Percentiles rank a stretch among this genome's conserved stretches.
These are phyloP conservation scores for Cucumis hystrix DNA, from an alignment of 306 rosid genomes.

Conservation along the genomic window DNA sequence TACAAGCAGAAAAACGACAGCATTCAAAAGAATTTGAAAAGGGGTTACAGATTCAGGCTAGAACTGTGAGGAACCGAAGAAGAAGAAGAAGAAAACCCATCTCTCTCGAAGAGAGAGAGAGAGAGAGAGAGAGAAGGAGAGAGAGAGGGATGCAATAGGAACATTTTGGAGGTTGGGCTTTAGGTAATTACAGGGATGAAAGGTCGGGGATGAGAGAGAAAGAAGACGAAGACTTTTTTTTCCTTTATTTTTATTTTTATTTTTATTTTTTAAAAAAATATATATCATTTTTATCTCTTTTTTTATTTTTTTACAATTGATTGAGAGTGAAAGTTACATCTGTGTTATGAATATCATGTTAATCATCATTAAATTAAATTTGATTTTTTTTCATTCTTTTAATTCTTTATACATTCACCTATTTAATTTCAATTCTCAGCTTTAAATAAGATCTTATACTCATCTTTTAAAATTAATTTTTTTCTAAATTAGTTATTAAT, in stretches of 20 bases:
- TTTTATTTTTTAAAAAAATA: not conserved
- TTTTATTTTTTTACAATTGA: not conserved
- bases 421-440: too few species aligned
- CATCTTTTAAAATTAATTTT: too few species aligned
- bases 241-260: not conserved
- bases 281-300: not conserved
- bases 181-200: conserved; percentile 5
- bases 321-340: too few species aligned
- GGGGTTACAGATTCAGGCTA: not conserved
- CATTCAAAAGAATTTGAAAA: not conserved
- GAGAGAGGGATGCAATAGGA: not conserved
- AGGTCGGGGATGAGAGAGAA: not conserved
- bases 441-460: too few species aligned
- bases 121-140: not conserved
- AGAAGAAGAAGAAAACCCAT: not conserved
- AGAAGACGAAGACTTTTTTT: conserved; percentile 9
- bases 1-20: not conserved
- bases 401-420: too few species aligned
- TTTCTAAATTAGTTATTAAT: too few species aligned
- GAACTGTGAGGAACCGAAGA: not conserved
- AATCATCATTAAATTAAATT: too few species aligned
- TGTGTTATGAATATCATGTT: too few species aligned
- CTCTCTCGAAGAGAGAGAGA: conserved; percentile 15
- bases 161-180: conserved; percentile 6
- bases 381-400: too few species aligned